Conservation (phyloP, 108 stramenopile species). For the Cafeteria roenbergensis region DNA sequence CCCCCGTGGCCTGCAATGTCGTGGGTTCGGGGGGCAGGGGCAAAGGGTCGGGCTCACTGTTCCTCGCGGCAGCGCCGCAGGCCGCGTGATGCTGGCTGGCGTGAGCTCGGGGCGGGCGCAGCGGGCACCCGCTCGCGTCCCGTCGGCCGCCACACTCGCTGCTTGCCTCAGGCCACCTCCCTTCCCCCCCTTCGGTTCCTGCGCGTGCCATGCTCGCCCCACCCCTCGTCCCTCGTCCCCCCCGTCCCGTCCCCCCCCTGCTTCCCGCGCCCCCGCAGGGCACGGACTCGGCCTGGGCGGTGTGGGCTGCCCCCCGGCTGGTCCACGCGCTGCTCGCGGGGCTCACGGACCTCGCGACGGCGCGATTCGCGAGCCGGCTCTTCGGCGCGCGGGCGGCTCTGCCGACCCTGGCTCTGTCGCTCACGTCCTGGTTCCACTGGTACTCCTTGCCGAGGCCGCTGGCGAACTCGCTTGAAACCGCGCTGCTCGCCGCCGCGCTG, state of each 20-base stretch:
- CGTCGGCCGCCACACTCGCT: no score
- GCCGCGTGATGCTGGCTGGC: neutral
- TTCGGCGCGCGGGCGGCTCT: neutral
- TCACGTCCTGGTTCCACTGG: constrained; percentile 1
- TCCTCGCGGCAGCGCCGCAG: no score
- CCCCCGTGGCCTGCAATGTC: neutral
- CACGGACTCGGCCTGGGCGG: neutral
- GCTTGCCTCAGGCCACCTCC: no score
- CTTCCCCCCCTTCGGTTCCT: no score
- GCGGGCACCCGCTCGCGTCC: no score
- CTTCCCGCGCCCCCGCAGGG: neutral
- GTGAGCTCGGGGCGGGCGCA: no score
- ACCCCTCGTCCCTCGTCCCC: no score
- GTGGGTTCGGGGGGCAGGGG: no score
- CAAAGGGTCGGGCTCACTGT: no score
- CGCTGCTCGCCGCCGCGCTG: neutral
- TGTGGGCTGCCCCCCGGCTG: neutral
- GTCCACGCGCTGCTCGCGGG: constrained; percentile 1
- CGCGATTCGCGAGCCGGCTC: neutral
- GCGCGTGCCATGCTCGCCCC: no score
- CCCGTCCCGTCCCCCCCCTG: neutral
- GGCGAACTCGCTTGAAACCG: neutral
- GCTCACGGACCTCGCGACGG: neutral
- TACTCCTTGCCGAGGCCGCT: neutral
- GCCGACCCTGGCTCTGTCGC: neutral